phyloP scores from a whole-genome alignment of 2,329 filamentous ascomycete species.

The Fusarium torreyae region DNA sequence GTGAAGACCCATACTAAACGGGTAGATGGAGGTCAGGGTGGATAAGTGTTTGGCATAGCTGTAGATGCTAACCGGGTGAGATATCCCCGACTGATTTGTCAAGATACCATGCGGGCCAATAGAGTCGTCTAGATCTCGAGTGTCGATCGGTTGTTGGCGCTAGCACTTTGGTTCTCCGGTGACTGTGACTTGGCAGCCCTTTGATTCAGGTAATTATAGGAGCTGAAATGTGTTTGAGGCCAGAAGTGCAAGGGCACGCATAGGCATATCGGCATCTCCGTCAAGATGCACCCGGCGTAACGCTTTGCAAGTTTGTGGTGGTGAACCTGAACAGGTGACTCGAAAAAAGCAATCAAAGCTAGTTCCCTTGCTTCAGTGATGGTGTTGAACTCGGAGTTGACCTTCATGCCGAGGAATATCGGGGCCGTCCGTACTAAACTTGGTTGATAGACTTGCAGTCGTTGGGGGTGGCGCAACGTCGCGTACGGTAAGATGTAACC shows the following conservation, averaged over 20 bases:
- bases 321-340: conserved; percentile 17
- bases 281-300: neutral
- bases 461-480: conserved; percentile 29
- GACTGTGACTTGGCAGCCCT: conserved; percentile 21
- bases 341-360: conserved; percentile 5
- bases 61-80: conserved; percentile 15
- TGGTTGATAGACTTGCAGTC: neutral
- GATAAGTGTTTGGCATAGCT: neutral
- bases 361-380: neutral
- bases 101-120: conserved; percentile 30
- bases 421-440: neutral
- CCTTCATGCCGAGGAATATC: neutral
- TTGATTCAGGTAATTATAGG: conserved; percentile 2
- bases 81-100: conserved; percentile 12
- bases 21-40: conserved; percentile 10
- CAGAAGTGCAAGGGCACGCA: conserved; percentile 18
- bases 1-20: conserved; percentile 2
- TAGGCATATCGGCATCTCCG: conserved; percentile 15
- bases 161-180: conserved; percentile 19
- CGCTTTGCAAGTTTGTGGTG: conserved; percentile 12
- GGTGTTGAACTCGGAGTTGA: conserved; percentile 7
- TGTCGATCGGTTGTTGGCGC: conserved; percentile 43
- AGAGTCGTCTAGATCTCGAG: conserved; percentile 17
- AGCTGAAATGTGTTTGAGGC: conserved; percentile 28
- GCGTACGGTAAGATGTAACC: conserved; percentile 20